Percentiles rank a stretch among this genome's conserved stretches.
phyloP scores from a whole-genome alignment of 306 rosid genomes.

The Comarum palustre region DNA sequence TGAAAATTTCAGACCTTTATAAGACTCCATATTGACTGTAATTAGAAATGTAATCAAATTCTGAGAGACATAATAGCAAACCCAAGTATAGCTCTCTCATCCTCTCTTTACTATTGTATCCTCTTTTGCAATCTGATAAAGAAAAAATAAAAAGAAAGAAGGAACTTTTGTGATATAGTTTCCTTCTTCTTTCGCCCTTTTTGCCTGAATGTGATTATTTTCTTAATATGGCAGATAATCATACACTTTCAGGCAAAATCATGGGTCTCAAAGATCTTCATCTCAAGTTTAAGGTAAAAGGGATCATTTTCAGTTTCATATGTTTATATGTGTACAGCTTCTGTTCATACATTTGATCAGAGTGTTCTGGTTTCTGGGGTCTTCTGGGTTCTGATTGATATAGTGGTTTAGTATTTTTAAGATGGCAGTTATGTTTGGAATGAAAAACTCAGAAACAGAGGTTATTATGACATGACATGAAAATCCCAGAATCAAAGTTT shows the following conservation, averaged over 20 bases:
- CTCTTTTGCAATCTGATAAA: not conserved
- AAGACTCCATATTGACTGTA: slow-evolving; percentile 14
- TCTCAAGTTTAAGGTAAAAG: slow-evolving; percentile 38
- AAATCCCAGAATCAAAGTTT: not conserved
- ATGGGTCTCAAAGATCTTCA: slow-evolving; percentile 45
- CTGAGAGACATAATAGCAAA: not conserved
- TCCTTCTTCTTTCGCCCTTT: not conserved
- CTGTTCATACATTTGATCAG: not conserved
- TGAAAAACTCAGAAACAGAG: not conserved
- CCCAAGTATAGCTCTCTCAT: not conserved
- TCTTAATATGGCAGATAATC: slow-evolving; percentile 5
- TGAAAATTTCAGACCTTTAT: not conserved
- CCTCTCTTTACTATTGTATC: not conserved
- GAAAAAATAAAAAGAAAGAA: not conserved
- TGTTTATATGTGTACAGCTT: not conserved
- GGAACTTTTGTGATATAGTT: not conserved
- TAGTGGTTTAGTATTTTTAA: not conserved
- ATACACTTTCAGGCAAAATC: slow-evolving; percentile 9
- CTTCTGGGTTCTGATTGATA: not conserved
- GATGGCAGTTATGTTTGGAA: not conserved
- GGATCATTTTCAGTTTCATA: not conserved
- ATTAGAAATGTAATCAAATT: slow-evolving; percentile 12
- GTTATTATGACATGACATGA: not conserved
- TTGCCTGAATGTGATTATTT: slow-evolving; percentile 19
- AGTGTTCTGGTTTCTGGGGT: not conserved